phyloP scores from a whole-genome alignment of 305 asterid species.

The Solanum hybrid region DNA sequence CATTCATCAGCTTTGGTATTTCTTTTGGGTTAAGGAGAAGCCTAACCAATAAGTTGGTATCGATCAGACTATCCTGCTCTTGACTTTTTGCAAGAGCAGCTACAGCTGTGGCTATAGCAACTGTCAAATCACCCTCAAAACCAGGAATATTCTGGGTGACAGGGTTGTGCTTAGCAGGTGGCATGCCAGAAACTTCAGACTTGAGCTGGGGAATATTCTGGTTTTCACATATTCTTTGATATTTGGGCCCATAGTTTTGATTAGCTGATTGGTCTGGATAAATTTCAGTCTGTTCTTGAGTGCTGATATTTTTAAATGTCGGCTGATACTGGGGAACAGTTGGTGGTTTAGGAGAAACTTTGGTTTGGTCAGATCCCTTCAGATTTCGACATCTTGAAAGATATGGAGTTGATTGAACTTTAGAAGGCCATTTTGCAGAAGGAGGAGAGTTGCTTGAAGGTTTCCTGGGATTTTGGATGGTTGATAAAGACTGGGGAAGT shows the following conservation, averaged over 20 bases:
- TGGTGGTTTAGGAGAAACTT: not conserved
- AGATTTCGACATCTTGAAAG: not conserved
- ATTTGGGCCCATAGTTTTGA: not conserved
- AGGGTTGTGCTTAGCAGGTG: not conserved
- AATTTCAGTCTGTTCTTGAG: not conserved
- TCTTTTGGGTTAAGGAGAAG: constrained; percentile 55
- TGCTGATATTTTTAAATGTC: not conserved
- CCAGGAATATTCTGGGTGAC: too few relatives aligned
- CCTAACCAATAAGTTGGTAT: constrained; percentile 42
- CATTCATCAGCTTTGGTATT: constrained; percentile 46
- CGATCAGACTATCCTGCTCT: constrained; percentile 44
- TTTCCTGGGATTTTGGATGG: too few relatives aligned
- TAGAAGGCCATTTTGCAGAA: not conserved
- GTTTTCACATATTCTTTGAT: not conserved
- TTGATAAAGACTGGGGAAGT: too few relatives aligned
- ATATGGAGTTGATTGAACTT: not conserved
- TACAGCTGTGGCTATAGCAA: constrained; percentile 12
- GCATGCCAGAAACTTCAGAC: not conserved
- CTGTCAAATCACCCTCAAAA: not conserved
- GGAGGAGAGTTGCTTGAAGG: too few relatives aligned
- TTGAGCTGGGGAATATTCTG: not conserved
- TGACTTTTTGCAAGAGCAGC: constrained; percentile 20
- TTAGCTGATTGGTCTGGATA: not conserved
- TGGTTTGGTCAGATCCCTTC: not conserved
- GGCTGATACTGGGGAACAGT: not conserved